phyloP scores from a whole-genome alignment of 345 rosid genomes.

The Salix brachista region DNA sequence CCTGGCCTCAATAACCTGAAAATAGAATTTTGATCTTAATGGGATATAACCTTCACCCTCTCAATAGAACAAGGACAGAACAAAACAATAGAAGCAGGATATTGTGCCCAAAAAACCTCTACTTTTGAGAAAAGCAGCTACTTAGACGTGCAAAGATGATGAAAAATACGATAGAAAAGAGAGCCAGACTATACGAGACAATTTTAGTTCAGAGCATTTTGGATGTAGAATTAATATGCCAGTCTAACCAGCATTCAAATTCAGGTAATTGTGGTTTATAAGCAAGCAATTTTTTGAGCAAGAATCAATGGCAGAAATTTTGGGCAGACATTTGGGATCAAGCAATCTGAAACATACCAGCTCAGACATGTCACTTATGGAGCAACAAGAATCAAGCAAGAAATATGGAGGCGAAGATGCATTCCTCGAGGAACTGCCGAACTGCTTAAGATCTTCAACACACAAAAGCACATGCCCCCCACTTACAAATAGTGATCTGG shows the following conservation, averaged over 20 bases:
- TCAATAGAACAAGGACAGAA: background rate
- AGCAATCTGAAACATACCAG: slow-evolving; percentile 40
- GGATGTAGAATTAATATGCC: background rate
- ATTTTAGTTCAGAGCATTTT: background rate
- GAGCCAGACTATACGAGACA: too few species aligned
- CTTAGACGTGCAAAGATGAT: background rate
- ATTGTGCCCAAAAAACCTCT: background rate
- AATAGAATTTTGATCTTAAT: background rate
- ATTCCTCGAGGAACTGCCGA: slow-evolving; percentile 39
- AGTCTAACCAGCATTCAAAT: background rate
- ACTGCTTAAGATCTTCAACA: slow-evolving; percentile 65
- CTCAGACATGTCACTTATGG: slow-evolving; percentile 49
- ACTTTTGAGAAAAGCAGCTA: background rate
- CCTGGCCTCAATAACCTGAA: slow-evolving; percentile 51
- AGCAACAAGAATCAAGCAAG: slow-evolving; percentile 56
- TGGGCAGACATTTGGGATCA: too few species aligned
- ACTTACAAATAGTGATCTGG: slow-evolving; percentile 70
- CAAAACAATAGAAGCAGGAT: background rate
- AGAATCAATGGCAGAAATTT: background rate
- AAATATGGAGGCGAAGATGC: slow-evolving; percentile 53
- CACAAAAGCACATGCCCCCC: slow-evolving; percentile 63
- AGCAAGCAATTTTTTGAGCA: background rate
- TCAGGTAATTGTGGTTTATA: background rate
- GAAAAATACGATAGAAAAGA: background rate
- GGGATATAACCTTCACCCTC: background rate